Evolutionary conservation across 2,329 filamentous ascomycete species (phyloP).

Genomic region (Diplodia mutila): DNA sequence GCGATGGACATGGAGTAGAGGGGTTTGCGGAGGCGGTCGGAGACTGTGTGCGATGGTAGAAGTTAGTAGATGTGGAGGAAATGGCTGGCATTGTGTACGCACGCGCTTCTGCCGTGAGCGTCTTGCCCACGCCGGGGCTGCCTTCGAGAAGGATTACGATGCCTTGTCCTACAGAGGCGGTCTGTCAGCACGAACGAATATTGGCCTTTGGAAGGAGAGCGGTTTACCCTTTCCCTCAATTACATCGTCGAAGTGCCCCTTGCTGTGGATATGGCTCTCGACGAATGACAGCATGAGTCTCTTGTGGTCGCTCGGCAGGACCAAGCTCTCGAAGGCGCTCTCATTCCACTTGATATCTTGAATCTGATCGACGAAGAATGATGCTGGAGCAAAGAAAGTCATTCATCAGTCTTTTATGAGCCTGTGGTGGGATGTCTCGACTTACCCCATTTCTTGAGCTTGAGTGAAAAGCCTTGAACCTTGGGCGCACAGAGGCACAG

Average conservation of each 20-base stretch:
- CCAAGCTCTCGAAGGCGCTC: conserved; percentile 36
- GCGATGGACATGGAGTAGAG: conserved; percentile 54
- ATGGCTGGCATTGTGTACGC: not conserved
- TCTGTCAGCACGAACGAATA: not conserved
- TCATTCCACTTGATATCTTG: conserved; percentile 37
- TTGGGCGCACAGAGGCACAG: conserved; percentile 35
- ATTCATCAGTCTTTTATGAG: not conserved
- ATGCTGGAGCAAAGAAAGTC: not conserved
- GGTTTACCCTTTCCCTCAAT: conserved; percentile 38
- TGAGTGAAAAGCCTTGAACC: conserved; percentile 39
- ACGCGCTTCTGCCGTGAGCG: conserved; percentile 24
- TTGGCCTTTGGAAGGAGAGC: too few relatives aligned
- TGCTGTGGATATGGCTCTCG: conserved; percentile 31
- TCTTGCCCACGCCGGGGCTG: conserved; percentile 23
- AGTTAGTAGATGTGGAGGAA: too few relatives aligned
- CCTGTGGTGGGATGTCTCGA: not conserved
- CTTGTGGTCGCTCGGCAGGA: conserved; percentile 36
- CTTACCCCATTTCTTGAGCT: conserved; percentile 40
- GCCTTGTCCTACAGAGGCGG: not conserved
- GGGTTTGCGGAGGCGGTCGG: conserved; percentile 45
- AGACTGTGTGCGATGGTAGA: conserved; percentile 30
- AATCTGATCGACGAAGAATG: conserved; percentile 31
- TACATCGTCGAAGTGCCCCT: conserved; percentile 35
- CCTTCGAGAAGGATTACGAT: conserved; percentile 24
- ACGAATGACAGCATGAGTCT: conserved; percentile 36